phyloP scores from a whole-genome alignment of 371 early-diverging fungal species.

The Encephalitozoon romaleae region DNA sequence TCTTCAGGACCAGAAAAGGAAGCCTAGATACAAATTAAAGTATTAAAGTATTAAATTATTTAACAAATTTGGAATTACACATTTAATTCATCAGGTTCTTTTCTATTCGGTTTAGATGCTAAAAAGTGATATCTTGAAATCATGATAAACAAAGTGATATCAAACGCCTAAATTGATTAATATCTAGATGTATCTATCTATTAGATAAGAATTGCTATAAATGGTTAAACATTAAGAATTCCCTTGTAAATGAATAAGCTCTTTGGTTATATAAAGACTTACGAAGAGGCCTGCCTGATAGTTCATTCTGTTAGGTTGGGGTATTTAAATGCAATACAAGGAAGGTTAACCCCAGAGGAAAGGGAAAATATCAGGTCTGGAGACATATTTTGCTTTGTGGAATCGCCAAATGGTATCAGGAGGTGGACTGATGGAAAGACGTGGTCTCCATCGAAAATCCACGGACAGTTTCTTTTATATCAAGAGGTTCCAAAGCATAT shows the following conservation, averaged over 20 bases:
- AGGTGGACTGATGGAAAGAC: slow-evolving; percentile 62
- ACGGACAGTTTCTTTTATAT: slow-evolving; percentile 60
- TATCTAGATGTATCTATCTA: background rate
- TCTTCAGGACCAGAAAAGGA: background rate
- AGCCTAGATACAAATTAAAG: background rate
- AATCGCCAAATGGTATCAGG: slow-evolving; percentile 56
- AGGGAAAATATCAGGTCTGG: slow-evolving; percentile 52
- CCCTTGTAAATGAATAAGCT: slow-evolving; percentile 31
- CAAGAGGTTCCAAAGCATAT: slow-evolving; percentile 57
- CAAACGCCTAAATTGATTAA: background rate
- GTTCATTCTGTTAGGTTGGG: slow-evolving; percentile 53
- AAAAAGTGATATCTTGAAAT: background rate
- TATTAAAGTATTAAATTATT: background rate
- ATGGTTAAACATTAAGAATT: background rate
- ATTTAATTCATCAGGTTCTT: background rate
- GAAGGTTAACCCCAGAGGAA: slow-evolving; percentile 47
- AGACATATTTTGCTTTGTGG: slow-evolving; percentile 58
- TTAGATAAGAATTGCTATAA: background rate
- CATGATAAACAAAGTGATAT: background rate
- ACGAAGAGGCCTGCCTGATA: slow-evolving; percentile 48
- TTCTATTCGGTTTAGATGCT: background rate
- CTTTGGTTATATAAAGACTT: slow-evolving; percentile 51
- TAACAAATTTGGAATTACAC: background rate
- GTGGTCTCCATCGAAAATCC: slow-evolving; percentile 62
- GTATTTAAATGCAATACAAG: slow-evolving; percentile 29